Base-by-base conservation (phyloP, 192 early-diverging fungal genomes). In the Gamsiella multidivaricata region DNA sequence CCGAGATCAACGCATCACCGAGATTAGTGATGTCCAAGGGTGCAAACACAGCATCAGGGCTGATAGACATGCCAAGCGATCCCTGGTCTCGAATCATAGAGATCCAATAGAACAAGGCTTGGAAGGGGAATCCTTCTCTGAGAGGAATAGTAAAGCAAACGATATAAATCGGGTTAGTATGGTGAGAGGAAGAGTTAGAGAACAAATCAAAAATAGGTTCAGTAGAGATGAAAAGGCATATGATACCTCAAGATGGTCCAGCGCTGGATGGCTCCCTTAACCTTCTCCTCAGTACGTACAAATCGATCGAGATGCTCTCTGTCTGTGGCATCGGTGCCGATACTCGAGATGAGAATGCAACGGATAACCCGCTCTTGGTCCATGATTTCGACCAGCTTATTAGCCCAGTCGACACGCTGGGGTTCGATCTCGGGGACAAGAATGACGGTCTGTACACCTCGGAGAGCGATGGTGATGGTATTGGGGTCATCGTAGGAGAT, bases 181-280 rank as follows among this genome's bases (percentile, higher is more conserved):
- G 28, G 5, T 29, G 31, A 23, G 15, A 49, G 0, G n/a, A 29
- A 58, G 7, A 37, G 12, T 6, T n/a, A 47, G 5, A 29, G n/a
- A 12, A 54, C 6, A 63, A 37, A 20, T 5, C 42, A 46, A 39
- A 57, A 17, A 49, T 5, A 20, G 36, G 10, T 5, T 10, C 5
- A 41, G 33, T 2, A 52, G 5, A 34, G 45, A 34, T 28, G 15
- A 26, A 22, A 25, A 0, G 15, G 46, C 25, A 15, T 1, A 15
- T 23, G 12, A 15, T 54, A 74, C 71, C 71, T 65, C 47, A 74
- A 47, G 11, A 74, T 65, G 18, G 63, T 74, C 71, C 63, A 74
- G 14, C 51, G 62, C 18, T 59, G 71, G 15, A 74, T 54, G 25
- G 37, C 46, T 3, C 23, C 65, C 37, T 53, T 46, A 31, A 74